These are phyloP conservation scores for Kodamaea arcana DNA, from an alignment of 1,139 yeast species.

Conservation along the genomic window DNA sequence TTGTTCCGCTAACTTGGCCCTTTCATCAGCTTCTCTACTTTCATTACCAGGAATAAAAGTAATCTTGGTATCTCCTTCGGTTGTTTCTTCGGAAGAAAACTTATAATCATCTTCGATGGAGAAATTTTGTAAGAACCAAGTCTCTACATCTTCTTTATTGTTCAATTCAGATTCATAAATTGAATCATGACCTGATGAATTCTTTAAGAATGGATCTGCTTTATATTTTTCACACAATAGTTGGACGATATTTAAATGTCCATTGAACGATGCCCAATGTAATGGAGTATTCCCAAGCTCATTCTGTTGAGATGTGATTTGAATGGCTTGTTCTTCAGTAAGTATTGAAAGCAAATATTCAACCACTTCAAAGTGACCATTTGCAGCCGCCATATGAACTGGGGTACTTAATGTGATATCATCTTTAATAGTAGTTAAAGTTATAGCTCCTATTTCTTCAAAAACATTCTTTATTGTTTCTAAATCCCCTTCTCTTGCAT, in stretches of 20 bases:
- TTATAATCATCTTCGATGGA: slow-evolving; percentile 62
- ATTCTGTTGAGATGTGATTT: slow-evolving; percentile 55
- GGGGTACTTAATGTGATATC: slow-evolving; percentile 68
- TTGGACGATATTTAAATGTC: slow-evolving; percentile 70
- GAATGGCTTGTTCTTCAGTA: slow-evolving; percentile 38
- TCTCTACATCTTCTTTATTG: slow-evolving; percentile 60
- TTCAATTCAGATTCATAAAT: slow-evolving; percentile 85
- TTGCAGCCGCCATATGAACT: slow-evolving; percentile 92
- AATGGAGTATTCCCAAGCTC: slow-evolving; percentile 87
- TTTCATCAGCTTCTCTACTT: slow-evolving; percentile 43
- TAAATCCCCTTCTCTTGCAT: slow-evolving; percentile 83
- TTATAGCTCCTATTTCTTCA: slow-evolving; percentile 51
- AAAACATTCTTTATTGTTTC: slow-evolving; percentile 69
- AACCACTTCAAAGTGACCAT: slow-evolving; percentile 77
- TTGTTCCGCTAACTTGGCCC: slow-evolving; percentile 30
- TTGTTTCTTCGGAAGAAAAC: slow-evolving; percentile 33
- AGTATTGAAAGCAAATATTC: slow-evolving; percentile 54
- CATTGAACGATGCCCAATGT: slow-evolving; percentile 94
- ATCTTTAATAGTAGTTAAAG: slow-evolving; percentile 53
- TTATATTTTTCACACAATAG: slow-evolving; percentile 65
- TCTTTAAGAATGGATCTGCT: slow-evolving; percentile 79
- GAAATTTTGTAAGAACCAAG: slow-evolving; percentile 67
- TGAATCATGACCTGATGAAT: slow-evolving; percentile 73
- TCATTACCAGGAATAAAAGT: slow-evolving; percentile 48
- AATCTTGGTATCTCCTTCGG: slow-evolving; percentile 37